Conservation (phyloP, 2,329 filamentous ascomycete genomes). For the Pseudogymnoascus sp. region DNA sequence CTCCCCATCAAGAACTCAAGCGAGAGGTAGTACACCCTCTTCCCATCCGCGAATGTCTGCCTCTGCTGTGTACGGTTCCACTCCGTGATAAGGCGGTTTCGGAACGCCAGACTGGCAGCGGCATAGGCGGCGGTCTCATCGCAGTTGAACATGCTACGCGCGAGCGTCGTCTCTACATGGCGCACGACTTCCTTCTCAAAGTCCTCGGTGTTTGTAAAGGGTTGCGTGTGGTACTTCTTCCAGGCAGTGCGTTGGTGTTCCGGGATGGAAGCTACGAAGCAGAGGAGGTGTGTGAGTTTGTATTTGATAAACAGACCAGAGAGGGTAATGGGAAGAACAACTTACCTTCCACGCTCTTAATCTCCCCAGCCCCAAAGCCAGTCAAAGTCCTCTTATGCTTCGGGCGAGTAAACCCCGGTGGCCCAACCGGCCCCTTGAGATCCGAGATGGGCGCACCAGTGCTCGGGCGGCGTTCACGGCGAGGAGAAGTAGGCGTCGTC, state of each 20-base stretch:
- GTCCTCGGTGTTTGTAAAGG: conserved; percentile 72
- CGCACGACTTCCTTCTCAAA: conserved; percentile 83
- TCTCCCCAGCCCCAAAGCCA: conserved; percentile 82
- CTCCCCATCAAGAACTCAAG: conserved; percentile 97
- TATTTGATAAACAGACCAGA: neutral
- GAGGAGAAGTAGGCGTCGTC: conserved; percentile 19
- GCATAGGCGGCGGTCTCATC: conserved; percentile 90
- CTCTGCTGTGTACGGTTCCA: conserved; percentile 99
- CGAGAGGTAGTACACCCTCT: conserved; percentile 94
- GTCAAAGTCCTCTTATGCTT: conserved; percentile 98
- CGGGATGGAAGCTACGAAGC: conserved; percentile 62
- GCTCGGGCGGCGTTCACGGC: conserved; percentile 73
- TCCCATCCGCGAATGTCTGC: conserved; percentile 83
- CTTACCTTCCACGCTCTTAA: conserved; percentile 85
- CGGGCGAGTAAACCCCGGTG: conserved; percentile 74
- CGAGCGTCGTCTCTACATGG: conserved; percentile 93
- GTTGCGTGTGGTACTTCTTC: conserved; percentile 55
- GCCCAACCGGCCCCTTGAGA: conserved; percentile 78
- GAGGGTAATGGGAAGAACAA: neutral
- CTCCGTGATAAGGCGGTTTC: conserved; percentile 84
- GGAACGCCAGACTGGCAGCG: conserved; percentile 83
- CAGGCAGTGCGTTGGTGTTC: conserved; percentile 79
- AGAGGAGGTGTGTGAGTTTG: neutral
- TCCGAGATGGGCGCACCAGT: conserved; percentile 77
- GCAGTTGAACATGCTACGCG: conserved; percentile 95